phyloP scores from a whole-genome alignment of 495 filamentous ascomycete genomes.

The Aspergillus avenaceus region DNA sequence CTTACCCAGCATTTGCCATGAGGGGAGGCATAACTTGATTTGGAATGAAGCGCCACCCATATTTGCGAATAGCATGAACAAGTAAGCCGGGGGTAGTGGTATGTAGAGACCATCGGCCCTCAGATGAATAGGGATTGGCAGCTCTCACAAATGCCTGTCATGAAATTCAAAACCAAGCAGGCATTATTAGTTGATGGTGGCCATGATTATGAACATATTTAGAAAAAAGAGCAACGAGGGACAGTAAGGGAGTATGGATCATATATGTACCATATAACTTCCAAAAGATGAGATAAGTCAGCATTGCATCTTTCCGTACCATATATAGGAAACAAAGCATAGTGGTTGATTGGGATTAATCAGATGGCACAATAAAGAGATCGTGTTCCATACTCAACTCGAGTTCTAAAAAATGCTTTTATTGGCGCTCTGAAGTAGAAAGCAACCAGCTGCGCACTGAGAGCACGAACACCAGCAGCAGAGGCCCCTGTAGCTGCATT shows the following conservation, averaged over 20 bases:
- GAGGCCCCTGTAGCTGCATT: slow-evolving; percentile 73
- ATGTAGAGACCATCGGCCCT: slow-evolving; percentile 61
- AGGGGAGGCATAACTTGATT: slow-evolving; percentile 85
- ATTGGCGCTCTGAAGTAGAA: slow-evolving; percentile 89
- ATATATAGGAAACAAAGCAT: too few species aligned
- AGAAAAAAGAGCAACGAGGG: too few species aligned
- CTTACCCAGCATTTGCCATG: slow-evolving; percentile 70
- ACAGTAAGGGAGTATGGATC: not conserved
- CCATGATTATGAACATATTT: not conserved
- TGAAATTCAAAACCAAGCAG: slow-evolving; percentile 1
- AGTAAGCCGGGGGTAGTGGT: slow-evolving; percentile 76
- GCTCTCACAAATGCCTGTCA: slow-evolving; percentile 61
- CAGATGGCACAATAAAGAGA: too few species aligned
- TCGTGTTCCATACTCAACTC: slow-evolving; percentile 67
- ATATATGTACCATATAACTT: slow-evolving; percentile 60
- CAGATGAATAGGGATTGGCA: slow-evolving; percentile 57
- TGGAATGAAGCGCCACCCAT: slow-evolving; percentile 85
- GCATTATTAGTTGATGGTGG: slow-evolving; percentile 21
- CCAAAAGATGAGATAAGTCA: too few species aligned
- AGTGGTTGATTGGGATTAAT: too few species aligned
- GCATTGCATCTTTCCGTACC: too few species aligned
- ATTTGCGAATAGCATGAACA: slow-evolving; percentile 68
- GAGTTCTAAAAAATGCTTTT: slow-evolving; percentile 83
- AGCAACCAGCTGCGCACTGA: slow-evolving; percentile 72
- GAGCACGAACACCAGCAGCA: slow-evolving; percentile 73